Evolutionary conservation across 306 rosid species (phyloP), one percentile per base, ranked within the genome.

Genomic region (Dalbergia cultrata): DNA sequence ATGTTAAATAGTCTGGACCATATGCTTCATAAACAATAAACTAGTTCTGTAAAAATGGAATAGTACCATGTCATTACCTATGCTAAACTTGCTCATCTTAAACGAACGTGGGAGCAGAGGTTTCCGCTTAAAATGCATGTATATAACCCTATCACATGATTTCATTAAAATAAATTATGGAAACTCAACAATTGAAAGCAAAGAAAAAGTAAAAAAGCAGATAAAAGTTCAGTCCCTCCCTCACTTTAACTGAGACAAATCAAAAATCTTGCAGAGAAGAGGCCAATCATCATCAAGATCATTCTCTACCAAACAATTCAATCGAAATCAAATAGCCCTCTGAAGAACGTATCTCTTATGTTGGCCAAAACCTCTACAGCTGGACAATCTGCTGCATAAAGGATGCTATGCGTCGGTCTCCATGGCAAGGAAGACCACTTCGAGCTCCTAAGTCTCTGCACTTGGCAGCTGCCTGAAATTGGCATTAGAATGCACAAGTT

Each of bases 381-480:
- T 6, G 43, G 60, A 57, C 80, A 61, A 74, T 75, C 70, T 78
- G 79, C 35, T 61, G 79, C 12, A 91, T 62, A 85, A 87, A 91
- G 31, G 94, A 60, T 47, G 93, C 88, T 72, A 95, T 62, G 54
- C 75, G 78, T 14, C 96, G 92, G 65, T 95, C 93, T 3, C 90
- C 65, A 37, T 83, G 84, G 41, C 83, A 81, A 61, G 99, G 98
- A 88, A 95, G 97, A 67, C 96, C 97, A 37, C 90, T 84, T 78
- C 98, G 87, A 50, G 99, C 98, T 72, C 99, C 99, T 80, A 90
- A 72, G 67, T 75, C 97, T 68, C 93, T 87, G 86, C 99, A 95
- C 76, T 92, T 91, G 57, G 77, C 86, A 52, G 94, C 98, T 4
- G 99, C 99, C 99, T 95, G 96, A 75, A 80, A 87, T 61, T 43